phyloP scores from a whole-genome alignment of 1,139 yeast species.

The Kurtzmaniella quercitrusa region DNA sequence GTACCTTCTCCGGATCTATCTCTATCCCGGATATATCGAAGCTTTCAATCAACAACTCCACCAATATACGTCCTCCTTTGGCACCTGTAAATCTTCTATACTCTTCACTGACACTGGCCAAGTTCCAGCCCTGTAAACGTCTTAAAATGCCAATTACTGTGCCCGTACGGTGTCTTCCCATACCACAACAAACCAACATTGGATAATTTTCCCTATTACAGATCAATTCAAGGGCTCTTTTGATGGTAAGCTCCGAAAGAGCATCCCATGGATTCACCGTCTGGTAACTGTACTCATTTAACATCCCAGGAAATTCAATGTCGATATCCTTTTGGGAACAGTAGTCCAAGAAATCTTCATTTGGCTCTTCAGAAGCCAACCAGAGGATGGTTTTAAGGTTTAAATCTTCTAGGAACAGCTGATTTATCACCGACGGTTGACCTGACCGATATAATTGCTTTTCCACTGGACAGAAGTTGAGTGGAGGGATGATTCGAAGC shows the following conservation, averaged over 20 bases:
- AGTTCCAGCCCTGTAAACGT: slow-evolving; percentile 90
- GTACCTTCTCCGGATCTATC: slow-evolving; percentile 46
- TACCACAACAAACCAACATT: slow-evolving; percentile 86
- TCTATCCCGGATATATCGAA: slow-evolving; percentile 58
- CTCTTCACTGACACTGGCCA: slow-evolving; percentile 91
- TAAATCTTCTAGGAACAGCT: slow-evolving; percentile 73
- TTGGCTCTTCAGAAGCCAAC: slow-evolving; percentile 95
- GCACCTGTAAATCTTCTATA: slow-evolving; percentile 91
- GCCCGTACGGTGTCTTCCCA: slow-evolving; percentile 97
- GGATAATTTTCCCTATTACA: slow-evolving; percentile 75
- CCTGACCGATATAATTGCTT: slow-evolving; percentile 82
- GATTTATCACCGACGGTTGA: slow-evolving; percentile 94
- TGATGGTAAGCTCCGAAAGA: slow-evolving; percentile 77
- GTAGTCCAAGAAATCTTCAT: slow-evolving; percentile 78
- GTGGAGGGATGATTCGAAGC: slow-evolving; percentile 80
- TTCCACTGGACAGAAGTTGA: slow-evolving; percentile 94
- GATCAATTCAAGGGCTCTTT: slow-evolving; percentile 72
- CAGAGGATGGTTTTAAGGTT: slow-evolving; percentile 79
- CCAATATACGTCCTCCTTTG: slow-evolving; percentile 85
- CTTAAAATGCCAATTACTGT: slow-evolving; percentile 92
- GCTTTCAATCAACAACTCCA: slow-evolving; percentile 85
- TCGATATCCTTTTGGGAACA: slow-evolving; percentile 68
- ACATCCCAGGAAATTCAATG: slow-evolving; percentile 63
- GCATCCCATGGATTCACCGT: slow-evolving; percentile 88
- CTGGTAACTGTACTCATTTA: slow-evolving; percentile 44